These are phyloP conservation scores for Erythrobasidium yunnanense DNA, from an alignment of 768 basidiomycete genomes.

Conservation along the genomic window DNA sequence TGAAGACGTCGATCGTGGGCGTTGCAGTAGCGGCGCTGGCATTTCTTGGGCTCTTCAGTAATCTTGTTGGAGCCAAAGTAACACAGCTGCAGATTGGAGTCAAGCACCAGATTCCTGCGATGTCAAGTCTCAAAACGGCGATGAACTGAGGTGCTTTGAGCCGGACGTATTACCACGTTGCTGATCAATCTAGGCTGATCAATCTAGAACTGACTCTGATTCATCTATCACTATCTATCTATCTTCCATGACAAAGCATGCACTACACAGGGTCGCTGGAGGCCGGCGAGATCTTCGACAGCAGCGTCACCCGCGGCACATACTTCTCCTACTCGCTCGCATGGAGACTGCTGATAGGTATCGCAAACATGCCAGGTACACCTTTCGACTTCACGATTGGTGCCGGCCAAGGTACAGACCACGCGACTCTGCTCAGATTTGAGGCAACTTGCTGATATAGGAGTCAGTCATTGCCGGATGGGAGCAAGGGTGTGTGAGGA, in stretches of 20 bases:
- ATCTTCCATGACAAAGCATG: neutral
- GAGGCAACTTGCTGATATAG: too few relatives aligned
- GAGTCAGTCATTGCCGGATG: slow-evolving; percentile 11
- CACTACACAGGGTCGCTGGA: slow-evolving; percentile 18
- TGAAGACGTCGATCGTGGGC: too few relatives aligned
- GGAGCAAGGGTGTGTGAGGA: neutral
- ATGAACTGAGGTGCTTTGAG: neutral
- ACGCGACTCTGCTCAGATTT: too few relatives aligned
- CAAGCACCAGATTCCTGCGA: slow-evolving; percentile 9
- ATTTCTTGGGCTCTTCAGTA: neutral
- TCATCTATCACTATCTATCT: too few relatives aligned
- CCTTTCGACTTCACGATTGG: slow-evolving; percentile 13
- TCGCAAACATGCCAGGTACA: neutral
- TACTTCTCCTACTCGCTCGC: neutral
- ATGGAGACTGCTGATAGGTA: neutral
- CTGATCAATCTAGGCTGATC: too few relatives aligned
- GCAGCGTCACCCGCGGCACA: neutral
- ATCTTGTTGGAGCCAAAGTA: neutral
- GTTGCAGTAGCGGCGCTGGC: too few relatives aligned
- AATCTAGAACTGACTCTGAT: too few relatives aligned
- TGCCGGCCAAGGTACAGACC: neutral
- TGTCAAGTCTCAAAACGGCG: slow-evolving; percentile 7
- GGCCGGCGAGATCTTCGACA: slow-evolving; percentile 1
- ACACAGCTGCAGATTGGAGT: neutral
- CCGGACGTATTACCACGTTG: too few relatives aligned